Base-by-base conservation (phyloP, 164 flowering plant species). In the Umbilicus rupestris region DNA sequence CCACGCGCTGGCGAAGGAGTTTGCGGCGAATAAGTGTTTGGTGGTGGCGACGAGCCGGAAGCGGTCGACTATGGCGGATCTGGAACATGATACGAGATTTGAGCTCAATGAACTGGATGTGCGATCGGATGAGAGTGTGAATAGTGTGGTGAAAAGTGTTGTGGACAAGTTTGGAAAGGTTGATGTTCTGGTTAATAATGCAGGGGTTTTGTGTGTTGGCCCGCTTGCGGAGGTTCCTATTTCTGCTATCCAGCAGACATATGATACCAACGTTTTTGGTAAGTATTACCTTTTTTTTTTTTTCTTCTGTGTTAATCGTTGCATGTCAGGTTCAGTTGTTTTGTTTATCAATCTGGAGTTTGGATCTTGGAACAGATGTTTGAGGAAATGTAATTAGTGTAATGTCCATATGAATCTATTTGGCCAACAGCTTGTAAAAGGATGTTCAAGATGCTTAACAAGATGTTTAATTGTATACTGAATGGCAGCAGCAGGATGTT, bases 151-250 rank as follows among this genome's bases (percentile, higher is more conserved):
- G 44, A 70, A 77, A 2, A 69, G 66, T 46, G 86, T 73, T 10
- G 7, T 68, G 10, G 84, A 81, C 8, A 80, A 52, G 72, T 89
- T 83, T 41, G 93, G 96, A 1, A 75, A 84, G 24, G 73, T 94
- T 31, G 98, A 94, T 78, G 68, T 91, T 77, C 0, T 93, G 24
- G 90, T 93, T 15, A 90, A 92, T 37, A 90, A 92, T 52, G 98
- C 97, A 17, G 97, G 96, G 22, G 20, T 39, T 22, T 29, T 46
- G 7, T 16, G 30, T 39, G 75, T 89, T 26, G 97, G 88, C 5
- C 98, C 98, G 49, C 78, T 90, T 42, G 98, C 92, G 5, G 98
- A 90, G 73, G 46, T 89, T 15, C 97, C 97, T 19, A 46, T 91
- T 5, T 69, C 95, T 62, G 63, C 84, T 2, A 12, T 91, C 49